Evolutionary conservation across 768 basidiomycete genomes (phyloP).

Genomic region (Ephemerocybe angulata): DNA sequence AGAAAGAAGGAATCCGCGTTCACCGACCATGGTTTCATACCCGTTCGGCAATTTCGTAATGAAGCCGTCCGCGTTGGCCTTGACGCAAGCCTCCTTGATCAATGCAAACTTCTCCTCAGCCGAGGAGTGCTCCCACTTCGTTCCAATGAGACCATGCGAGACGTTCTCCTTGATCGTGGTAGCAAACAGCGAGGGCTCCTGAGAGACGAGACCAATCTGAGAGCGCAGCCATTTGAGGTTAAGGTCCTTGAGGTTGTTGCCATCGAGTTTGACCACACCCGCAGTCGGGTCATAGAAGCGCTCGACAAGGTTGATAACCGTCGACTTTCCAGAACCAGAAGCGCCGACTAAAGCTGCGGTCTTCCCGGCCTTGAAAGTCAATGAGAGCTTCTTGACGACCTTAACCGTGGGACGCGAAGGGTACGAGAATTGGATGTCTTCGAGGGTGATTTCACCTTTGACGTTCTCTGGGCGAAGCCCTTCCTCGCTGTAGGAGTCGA

Average conservation of each 20-base stretch:
- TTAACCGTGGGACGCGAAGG: conserved; percentile 79
- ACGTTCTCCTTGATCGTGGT: conserved; percentile 82
- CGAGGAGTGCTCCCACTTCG: conserved; percentile 57
- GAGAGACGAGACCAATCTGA: conserved; percentile 85
- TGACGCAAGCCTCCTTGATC: conserved; percentile 82
- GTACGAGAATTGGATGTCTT: conserved; percentile 78
- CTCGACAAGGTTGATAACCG: conserved; percentile 74
- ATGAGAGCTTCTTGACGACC: conserved; percentile 67
- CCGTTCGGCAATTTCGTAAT: conserved; percentile 75
- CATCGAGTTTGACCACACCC: conserved; percentile 72
- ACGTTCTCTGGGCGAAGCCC: conserved; percentile 70
- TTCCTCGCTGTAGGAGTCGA: conserved; percentile 69
- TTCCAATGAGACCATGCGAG: conserved; percentile 79
- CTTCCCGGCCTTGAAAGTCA: conserved; percentile 72
- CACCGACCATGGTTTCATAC: conserved; percentile 87
- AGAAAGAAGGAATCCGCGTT: conserved; percentile 80
- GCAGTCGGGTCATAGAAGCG: conserved; percentile 81
- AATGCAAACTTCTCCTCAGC: conserved; percentile 73
- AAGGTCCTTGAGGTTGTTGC: conserved; percentile 65
- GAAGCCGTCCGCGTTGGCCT: conserved; percentile 89
- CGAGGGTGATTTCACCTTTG: conserved; percentile 68
- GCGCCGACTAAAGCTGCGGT: conserved; percentile 78
- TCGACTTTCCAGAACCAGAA: conserved; percentile 77
- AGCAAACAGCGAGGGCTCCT: conserved; percentile 84
- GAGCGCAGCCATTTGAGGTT: conserved; percentile 84